These are phyloP conservation scores for Purshia tridentata DNA, from an alignment of 306 rosid genomes.

Conservation along the genomic window DNA sequence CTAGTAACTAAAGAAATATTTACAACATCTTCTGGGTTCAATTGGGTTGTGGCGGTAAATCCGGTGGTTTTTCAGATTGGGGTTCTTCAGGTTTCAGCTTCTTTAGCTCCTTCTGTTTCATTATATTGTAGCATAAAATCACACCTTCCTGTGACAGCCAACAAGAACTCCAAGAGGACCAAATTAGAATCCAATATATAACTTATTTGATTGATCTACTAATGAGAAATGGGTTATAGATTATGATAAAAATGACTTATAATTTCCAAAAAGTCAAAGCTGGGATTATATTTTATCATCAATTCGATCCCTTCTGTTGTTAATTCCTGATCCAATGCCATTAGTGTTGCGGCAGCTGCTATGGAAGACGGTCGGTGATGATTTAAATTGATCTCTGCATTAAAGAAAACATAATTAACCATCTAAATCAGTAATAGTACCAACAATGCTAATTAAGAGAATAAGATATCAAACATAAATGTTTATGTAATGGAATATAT, in stretches of 20 bases:
- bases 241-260: conserved; percentile 38
- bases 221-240: neutral
- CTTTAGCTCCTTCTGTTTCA: too few species aligned
- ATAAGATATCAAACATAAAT: neutral
- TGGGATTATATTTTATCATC: conserved; percentile 58
- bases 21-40: too few species aligned
- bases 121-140: conserved; percentile 23
- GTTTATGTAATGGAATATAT: neutral
- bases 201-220: neutral
- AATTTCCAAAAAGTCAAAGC: conserved; percentile 34
- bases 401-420: neutral
- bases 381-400: conserved; percentile 60
- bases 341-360: conserved; percentile 72
- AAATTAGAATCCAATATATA: conserved; percentile 4
- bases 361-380: conserved; percentile 66
- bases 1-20: too few species aligned
- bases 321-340: conserved; percentile 51
- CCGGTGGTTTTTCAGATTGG: too few species aligned
- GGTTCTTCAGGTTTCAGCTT: too few species aligned
- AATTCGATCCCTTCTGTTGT: conserved; percentile 45
- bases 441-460: neutral
- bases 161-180: neutral
- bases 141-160: conserved; percentile 51
- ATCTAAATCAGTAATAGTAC: neutral
- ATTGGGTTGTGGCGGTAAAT: too few species aligned